Conservation (phyloP, 257 asterid species). For the Solanum paucissectum region DNA sequence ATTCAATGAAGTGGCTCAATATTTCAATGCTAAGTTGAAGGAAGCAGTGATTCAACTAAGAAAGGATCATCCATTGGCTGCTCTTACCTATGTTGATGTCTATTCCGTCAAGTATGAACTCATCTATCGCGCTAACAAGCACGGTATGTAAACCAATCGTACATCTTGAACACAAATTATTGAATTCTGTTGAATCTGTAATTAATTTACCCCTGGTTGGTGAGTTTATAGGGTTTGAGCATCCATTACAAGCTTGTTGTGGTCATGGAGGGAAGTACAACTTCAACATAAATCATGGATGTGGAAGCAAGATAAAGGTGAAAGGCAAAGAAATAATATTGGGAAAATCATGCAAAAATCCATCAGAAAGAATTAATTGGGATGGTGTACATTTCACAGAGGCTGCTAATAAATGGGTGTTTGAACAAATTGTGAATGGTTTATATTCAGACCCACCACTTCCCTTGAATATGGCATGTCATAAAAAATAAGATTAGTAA, state of each 20-base stretch:
- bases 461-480: slow-evolving; percentile 51
- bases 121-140: slow-evolving; percentile 39
- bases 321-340: slow-evolving; percentile 48
- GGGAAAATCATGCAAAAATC: slow-evolving; percentile 67
- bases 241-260: slow-evolving; percentile 68
- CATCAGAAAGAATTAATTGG: slow-evolving; percentile 51
- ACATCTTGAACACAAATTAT: background rate
- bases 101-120: slow-evolving; percentile 71
- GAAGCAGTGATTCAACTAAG: slow-evolving; percentile 44
- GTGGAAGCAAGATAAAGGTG: slow-evolving; percentile 54
- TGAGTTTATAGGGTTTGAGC: slow-evolving; percentile 43
- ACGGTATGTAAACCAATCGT: slow-evolving; percentile 25
- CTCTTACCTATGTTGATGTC: slow-evolving; percentile 68
- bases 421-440: slow-evolving; percentile 58
- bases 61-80: slow-evolving; percentile 43
- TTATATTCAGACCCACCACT: slow-evolving; percentile 71
- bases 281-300: slow-evolving; percentile 38
- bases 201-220: background rate
- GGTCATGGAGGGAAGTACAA: slow-evolving; percentile 96
- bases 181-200: too few relatives aligned
- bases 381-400: slow-evolving; percentile 77
- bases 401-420: slow-evolving; percentile 71
- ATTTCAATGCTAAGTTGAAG: slow-evolving; percentile 46
- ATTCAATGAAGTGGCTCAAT: slow-evolving; percentile 47
- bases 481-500: slow-evolving; percentile 5